These are phyloP conservation scores for Sporothrix pallida DNA, from an alignment of 2,329 filamentous ascomycete genomes.

Conservation along the genomic window DNA sequence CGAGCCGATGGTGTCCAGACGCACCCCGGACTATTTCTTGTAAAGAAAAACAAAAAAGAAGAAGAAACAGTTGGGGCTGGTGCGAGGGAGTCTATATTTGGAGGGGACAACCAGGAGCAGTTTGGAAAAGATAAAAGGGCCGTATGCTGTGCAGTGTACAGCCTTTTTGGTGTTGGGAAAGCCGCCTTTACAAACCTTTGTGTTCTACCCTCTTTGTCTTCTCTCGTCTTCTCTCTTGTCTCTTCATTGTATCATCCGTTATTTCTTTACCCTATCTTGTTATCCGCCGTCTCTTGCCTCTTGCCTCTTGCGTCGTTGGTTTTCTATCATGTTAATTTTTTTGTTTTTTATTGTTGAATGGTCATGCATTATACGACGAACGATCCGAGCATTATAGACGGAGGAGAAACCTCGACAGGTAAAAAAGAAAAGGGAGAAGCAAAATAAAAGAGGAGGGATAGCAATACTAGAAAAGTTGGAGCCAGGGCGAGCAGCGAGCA, in stretches of 20 bases:
- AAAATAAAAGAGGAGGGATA: background rate
- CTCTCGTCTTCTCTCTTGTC: background rate
- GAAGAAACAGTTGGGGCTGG: background rate
- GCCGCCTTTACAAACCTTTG: background rate
- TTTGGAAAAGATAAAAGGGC: background rate
- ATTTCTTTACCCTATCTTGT: background rate
- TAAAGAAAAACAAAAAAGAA: conserved; percentile 17
- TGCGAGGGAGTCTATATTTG: background rate
- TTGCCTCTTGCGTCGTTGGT: too few relatives aligned
- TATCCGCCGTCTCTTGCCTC: background rate
- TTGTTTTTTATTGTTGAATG: background rate
- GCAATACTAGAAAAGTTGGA: background rate
- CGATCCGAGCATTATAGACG: background rate
- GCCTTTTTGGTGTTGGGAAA: background rate
- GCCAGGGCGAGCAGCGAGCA: background rate
- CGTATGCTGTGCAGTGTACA: background rate
- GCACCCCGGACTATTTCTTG: conserved; percentile 50
- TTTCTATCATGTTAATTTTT: too few relatives aligned
- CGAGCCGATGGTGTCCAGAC: conserved; percentile 97
- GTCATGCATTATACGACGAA: background rate
- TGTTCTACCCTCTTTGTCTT: background rate
- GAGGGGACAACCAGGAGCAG: conserved; percentile 4
- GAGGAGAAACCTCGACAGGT: background rate
- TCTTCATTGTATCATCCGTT: background rate
- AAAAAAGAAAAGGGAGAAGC: background rate